Evolutionary conservation across 2,329 filamentous ascomycete species (phyloP), one percentile per base, ranked within the genome.

Genomic region (Cadophora malorum): DNA sequence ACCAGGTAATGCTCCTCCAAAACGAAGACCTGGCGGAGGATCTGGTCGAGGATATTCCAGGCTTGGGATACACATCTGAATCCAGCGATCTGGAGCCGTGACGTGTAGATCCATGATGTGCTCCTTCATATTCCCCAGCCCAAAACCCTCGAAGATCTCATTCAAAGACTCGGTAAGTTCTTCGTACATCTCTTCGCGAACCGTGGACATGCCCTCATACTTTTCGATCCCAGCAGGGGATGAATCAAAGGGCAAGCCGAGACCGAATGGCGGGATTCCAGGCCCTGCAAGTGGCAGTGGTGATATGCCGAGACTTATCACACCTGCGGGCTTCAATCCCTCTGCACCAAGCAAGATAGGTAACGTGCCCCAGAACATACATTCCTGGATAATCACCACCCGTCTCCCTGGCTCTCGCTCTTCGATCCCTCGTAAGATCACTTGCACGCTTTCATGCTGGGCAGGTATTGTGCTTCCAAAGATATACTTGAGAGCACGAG

Each of bases 311-410:
- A 84, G 74, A 25, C 78, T 80, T 65, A 85, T 75, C 21, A 76
- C 75, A 76, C 80, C 31, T 76, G 76, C 16, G 64, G 75, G 66
- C 67, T 70, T 70, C 75, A 84, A n/a, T 75, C 82, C 72, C 71
- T 75, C 14, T 74, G 82, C 66, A 79, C 81, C 81, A 38, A 78
- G 73, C 2, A 74, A 70, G 60, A 81, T 78, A 0, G 83, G 81
- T 0, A 79, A 69, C 14, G 77, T 70, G 0, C 80, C 82, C 66
- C 79, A 74, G 56, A 79, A 80, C 4, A 77, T 73, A 1, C 76
- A 74, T 69, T 85, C 83, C 33, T 76, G 76, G 19, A 85, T 63
- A 10, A 83, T 72, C 25, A 85, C 69, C 38, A 85, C 76, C 6
- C 79, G 76, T 4, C 68, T 68, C 1, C 78, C 76, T 6, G 63